These are phyloP conservation scores for Cicer bijugum DNA, from an alignment of 306 rosid species.

Conservation along the genomic window DNA sequence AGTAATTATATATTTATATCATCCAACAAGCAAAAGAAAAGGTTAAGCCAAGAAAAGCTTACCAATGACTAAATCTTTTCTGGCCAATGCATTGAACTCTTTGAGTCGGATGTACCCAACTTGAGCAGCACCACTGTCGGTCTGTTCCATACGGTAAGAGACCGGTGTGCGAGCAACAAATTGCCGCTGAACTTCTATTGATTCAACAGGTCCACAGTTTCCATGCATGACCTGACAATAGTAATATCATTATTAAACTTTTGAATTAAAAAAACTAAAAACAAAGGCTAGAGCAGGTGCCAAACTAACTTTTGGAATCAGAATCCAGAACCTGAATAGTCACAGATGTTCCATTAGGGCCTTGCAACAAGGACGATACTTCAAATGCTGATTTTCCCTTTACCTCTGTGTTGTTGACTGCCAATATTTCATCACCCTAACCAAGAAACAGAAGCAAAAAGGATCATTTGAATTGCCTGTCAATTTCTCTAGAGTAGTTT, in stretches of 20 bases:
- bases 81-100: constrained; percentile 97
- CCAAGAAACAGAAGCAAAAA: constrained; percentile 29
- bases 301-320: constrained; percentile 52
- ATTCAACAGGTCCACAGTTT: constrained; percentile 84
- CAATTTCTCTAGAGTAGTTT: constrained; percentile 26
- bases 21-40: background rate
- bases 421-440: constrained; percentile 92
- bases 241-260: constrained; percentile 39
- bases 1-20: too few relatives aligned
- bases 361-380: constrained; percentile 84
- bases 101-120: constrained; percentile 87
- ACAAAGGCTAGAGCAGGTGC: constrained; percentile 42
- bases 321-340: constrained; percentile 79
- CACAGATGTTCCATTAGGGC: constrained; percentile 89
- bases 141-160: constrained; percentile 80
- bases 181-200: constrained; percentile 74
- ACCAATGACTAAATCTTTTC: constrained; percentile 90
- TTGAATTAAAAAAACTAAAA: constrained; percentile 35
- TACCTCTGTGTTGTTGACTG: constrained; percentile 79
- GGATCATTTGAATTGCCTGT: constrained; percentile 7
- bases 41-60: constrained; percentile 37
- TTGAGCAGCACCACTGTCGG: constrained; percentile 60
- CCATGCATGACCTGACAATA: constrained; percentile 85
- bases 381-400: constrained; percentile 90
- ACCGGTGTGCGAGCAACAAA: constrained; percentile 93